Evolutionary conservation across 2,329 filamentous ascomycete species (phyloP), one percentile per base, ranked within the genome.

Genomic region (Keithomyces neogunnii): DNA sequence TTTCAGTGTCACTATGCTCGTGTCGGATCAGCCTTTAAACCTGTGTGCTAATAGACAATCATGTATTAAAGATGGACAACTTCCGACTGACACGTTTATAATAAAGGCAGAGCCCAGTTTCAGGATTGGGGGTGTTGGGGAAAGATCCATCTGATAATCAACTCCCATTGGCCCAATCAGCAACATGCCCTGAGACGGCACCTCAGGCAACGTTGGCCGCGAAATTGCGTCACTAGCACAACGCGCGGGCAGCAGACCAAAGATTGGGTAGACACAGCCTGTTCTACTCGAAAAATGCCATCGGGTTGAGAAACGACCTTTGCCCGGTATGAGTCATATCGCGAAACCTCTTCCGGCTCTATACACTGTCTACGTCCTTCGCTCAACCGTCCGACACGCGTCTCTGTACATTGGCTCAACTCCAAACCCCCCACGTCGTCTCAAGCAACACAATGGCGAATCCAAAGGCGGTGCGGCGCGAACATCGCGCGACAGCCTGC

Each of bases 331-430:
- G 72, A 58, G 69, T 10, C 63, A 66, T 36, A 59, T 71, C 45
- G 55, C 66, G 28, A 80, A 75, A 59, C 83, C 76, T 0, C 89
- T 97, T 28, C 92, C 92, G 8, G 85, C 91, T 1, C 85, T 96
- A 57, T 97, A 97, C 65, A 89, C 88, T 59, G 95, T 93, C 64
- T 97, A 99, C 66, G 80, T 97, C 13, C 80, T 97, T 36, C 86
- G 91, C 26, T 96, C 92, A 0, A 90, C 85, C 1, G 77, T 90
- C 8, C 78, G 81, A 45, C 83, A 82, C 63, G 76, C 79, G 31
- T 82, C 79, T 2, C 76, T 92, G 31, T 99, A 99, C 68, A 86
- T 97, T 50, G 93, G 93, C 49, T 95, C 89, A 43, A 97, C 93
- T 1, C 91, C 91, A 0, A 84, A 96, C 63, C 92, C 93, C 42